Evolutionary conservation across 2,329 filamentous ascomycete species (phyloP), one percentile per base, ranked within the genome.

Genomic region (Phyllosticta citrichinensis): DNA sequence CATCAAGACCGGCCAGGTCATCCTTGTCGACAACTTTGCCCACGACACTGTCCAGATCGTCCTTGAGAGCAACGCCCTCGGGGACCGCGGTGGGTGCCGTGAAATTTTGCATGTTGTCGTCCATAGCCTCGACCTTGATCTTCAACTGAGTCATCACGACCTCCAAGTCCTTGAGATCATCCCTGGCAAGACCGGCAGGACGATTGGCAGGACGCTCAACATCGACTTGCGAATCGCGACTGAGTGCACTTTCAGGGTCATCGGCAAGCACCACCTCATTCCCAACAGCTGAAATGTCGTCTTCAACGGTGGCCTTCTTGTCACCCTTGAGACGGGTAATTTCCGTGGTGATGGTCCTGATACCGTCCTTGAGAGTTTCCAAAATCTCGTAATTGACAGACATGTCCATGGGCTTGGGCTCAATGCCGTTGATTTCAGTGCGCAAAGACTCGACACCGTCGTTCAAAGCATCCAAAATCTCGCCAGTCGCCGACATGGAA

Each of bases 371-470:
- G 61, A 97, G 80, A 0, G 89, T 90, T 63, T 96, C 89, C 0
- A 97, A 80, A 58, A 97, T 92, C 73, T 97, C 91, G 65, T 96
- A 89, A 63, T 89, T 93, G 62, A 90, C 86, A 0, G 88, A 92
- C 73, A 93, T 81, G 67, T 96, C 91, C 0, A 84, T 78, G 5
- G 91, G 89, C 75, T 91, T 94, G 70, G 93, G 86, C 22, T 85
- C 80, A 17, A 94, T 81, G 68, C 87, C 87, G 64, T 83, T 79
- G 56, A 96, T 82, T 66, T 97, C 92, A 17, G 83, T 80, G 5
- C 90, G 83, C 35, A 97, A 80, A 52, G 82, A 83, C 63, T 89
- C 88, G 47, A 97, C 80, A 1, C 91, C 90, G 55, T 86, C 83
- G 60, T 84, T 81, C 64, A 87, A 77, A 8, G 81, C 81, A 65